Conservation (phyloP, 192 early-diverging fungal genomes). For the Backusella circina region DNA sequence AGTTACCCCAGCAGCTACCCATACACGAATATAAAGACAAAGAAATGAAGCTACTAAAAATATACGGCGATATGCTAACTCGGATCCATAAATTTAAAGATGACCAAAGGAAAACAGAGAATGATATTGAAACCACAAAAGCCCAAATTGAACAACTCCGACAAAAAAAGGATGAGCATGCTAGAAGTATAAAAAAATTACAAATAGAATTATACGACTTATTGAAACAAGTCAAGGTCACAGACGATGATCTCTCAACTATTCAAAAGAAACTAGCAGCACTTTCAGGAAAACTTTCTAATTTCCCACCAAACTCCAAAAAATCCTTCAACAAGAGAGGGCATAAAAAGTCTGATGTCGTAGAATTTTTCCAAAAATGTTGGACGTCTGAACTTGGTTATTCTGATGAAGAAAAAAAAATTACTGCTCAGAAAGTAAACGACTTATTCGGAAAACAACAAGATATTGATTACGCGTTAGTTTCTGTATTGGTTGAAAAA, state of each 20-base stretch:
- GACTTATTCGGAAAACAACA: not conserved
- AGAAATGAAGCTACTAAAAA: not conserved
- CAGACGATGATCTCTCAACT: constrained; percentile 8
- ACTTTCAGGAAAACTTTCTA: constrained; percentile 5
- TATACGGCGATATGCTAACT: not conserved
- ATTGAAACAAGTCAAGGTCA: not conserved
- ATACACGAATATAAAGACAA: not conserved
- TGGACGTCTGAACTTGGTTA: not conserved
- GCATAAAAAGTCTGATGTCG: not conserved
- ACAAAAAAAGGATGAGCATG: not conserved
- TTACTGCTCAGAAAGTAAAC: not conserved
- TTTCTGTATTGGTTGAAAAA: constrained; percentile 3
- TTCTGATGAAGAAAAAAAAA: not conserved
- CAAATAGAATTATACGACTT: not conserved
- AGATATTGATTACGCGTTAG: not conserved
- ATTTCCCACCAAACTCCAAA: constrained; percentile 8
- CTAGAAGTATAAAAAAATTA: not conserved
- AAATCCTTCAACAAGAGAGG: not conserved
- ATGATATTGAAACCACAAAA: not conserved
- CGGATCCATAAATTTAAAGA: not conserved
- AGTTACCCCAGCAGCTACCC: too few species aligned
- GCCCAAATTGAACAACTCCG: not conserved
- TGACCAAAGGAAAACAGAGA: not conserved
- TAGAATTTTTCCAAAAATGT: not conserved
- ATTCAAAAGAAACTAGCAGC: not conserved